Evolutionary conservation across 1,284 basidiomycete genomes (phyloP).

Genomic region (Naganishia cerealis): DNA sequence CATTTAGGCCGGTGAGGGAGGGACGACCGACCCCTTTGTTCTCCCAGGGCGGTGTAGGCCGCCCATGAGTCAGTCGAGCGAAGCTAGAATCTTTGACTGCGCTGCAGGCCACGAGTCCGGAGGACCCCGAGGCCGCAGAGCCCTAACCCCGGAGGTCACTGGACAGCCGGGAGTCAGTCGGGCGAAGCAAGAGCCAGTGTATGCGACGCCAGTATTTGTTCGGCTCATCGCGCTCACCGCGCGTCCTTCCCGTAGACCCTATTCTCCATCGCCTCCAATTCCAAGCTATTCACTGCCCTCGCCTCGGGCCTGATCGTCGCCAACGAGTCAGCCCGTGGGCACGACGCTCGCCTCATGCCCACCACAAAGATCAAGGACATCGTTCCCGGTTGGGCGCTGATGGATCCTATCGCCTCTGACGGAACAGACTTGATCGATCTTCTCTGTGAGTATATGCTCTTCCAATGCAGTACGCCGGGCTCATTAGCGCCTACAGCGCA

Average conservation of each 20-base stretch:
- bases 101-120: too few species aligned
- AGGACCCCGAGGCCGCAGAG: too few species aligned
- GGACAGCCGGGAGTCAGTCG: too few species aligned
- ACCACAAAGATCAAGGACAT: slow-evolving; percentile 47
- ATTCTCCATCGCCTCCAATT: slow-evolving; percentile 55
- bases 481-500: not conserved
- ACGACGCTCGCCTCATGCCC: slow-evolving; percentile 40
- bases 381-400: slow-evolving; percentile 34
- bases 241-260: slow-evolving; percentile 41
- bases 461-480: not conserved
- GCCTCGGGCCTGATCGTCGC: slow-evolving; percentile 52
- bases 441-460: slow-evolving; percentile 32
- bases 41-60: too few species aligned
- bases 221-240: not conserved
- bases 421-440: slow-evolving; percentile 35
- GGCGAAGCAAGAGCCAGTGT: too few species aligned
- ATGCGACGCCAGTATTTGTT: not conserved
- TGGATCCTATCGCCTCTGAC: slow-evolving; percentile 32
- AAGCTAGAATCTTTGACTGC: too few species aligned
- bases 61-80: too few species aligned
- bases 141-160: too few species aligned
- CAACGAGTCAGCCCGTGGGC: slow-evolving; percentile 45
- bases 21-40: too few species aligned
- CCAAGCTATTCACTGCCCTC: slow-evolving; percentile 54
- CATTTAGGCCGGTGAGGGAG: too few species aligned